phyloP scores from a whole-genome alignment of 805 yeast genomes.

The Pichia deserticola region DNA sequence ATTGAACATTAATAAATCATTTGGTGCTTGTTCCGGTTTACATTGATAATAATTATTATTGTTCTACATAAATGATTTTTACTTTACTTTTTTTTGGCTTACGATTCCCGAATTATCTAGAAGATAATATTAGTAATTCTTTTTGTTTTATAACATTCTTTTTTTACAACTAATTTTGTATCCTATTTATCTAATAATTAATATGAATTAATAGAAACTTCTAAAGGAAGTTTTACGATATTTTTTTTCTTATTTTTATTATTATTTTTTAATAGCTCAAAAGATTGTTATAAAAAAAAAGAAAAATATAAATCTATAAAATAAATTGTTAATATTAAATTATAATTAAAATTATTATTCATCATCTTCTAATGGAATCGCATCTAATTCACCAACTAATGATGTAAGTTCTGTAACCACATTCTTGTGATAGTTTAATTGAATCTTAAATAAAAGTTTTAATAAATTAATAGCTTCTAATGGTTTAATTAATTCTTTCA shows the following conservation, averaged over 20 bases:
- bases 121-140: no score
- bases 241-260: no score
- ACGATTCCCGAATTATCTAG: not conserved
- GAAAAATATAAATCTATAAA: not conserved
- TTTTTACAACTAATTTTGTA: no score
- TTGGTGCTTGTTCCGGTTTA: constrained; percentile 24
- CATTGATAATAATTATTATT: constrained; percentile 13
- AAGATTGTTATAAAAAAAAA: not conserved
- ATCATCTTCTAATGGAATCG: constrained; percentile 39
- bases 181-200: no score
- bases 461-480: constrained; percentile 55
- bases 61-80: no score
- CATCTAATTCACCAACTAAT: constrained; percentile 38
- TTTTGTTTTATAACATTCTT: no score
- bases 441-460: constrained; percentile 62
- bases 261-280: not conserved
- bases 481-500: constrained; percentile 67
- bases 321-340: not conserved
- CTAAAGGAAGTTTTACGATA: not conserved
- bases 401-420: constrained; percentile 42
- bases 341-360: constrained; percentile 6
- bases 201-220: no score
- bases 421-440: constrained; percentile 53
- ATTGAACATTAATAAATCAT: constrained; percentile 29
- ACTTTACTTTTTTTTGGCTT: not conserved